Evolutionary conservation across 805 yeast genomes (phyloP), one percentile per base, ranked within the genome.

Genomic region (Yarrowia sp.): DNA sequence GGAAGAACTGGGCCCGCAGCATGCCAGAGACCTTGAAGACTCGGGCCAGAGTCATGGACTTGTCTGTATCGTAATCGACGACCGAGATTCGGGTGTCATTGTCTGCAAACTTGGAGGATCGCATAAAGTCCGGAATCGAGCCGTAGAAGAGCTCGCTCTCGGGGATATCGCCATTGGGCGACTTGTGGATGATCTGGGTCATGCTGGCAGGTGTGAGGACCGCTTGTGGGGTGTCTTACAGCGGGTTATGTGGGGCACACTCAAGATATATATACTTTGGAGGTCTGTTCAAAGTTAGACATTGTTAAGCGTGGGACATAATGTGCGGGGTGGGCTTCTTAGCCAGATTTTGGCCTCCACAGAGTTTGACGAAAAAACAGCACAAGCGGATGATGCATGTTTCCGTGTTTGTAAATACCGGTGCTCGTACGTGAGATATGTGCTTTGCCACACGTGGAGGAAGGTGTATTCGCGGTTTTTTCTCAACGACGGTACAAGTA

Each of bases 71-170:
- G 14, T 63, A 63, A 40, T 63, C 67, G 32, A 63, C 56, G 46
- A 63, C 67, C 15, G 67, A 48, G 40, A 49, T 48, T 16, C 26
- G 26, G n/a, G 35, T n/a, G 32, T 63, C 67, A 26, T 63, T n/a
- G 46, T 63, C 14, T 10, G 67, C 67, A 11, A 38, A 49, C 48
- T 36, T 38, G n/a, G 56, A 49, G 9, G 67, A 22, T 12, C 67
- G 45, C 67, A 63, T 48, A 38, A 63, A 63, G 67, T 63, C 67
- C 11, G 67, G 67, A 49, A 63, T 63, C 32, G 67, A 63, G 56
- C 67, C 67, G 67, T 63, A 63, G 56, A 63, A 63, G 56, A 63
- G 67, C 67, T 63, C 40, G 10, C 40, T 38, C 26, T 48, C 56
- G 40, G 67, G 48, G 1, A 63, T 38, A 9, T 63, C 67, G 48